Base-by-base conservation (phyloP, 2,329 filamentous ascomycete species). In the Thermothelomyces thermophilus region DNA sequence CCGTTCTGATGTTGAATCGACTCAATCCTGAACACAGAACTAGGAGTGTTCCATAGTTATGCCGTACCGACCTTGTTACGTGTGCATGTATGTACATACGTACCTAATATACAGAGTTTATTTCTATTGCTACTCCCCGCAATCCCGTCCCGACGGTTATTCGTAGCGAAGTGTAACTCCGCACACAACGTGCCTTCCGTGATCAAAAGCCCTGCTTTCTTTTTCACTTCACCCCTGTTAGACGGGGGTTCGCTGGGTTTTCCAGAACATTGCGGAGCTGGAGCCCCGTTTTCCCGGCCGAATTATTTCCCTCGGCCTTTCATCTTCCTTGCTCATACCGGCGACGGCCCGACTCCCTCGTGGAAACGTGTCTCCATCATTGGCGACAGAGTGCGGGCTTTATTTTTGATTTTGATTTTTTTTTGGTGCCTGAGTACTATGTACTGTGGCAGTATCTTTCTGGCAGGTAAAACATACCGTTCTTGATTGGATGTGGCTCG, bases 211-310 rank as follows among this genome's bases (percentile, higher is more conserved):
- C 39, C 24, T n/a, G 19, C 41, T 17, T n/a, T 14, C 2, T 22
- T 30, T 34, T 44, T 34, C 20, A n/a, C 30, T 45, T 31, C 22
- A 14, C 17, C 26, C 43, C 35, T 35, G 35, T 14, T 20, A 41
- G n/a, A 42, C 26, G 43, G 19, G 22, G 4, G 17, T 13, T n/a
- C 26, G 45, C n/a, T 35, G 6, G 26, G 26, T 35, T 50, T 53
- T 54, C 52, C 48, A 54, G 52, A 54, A 54, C 46, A 54, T 49
- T 49, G 39, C 41, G 42, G 46, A 36, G 26, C 41, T 44, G 34
- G 19, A 13, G 3, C 34, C 26, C 34, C 24, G 20, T 22, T 16
- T 1, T 17, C 17, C 24, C 46, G 46, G 39, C 35, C 28, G 22
- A 50, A 53, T 46, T 48, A 20, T 51, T 43, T 28, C 34, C 43